Evolutionary conservation across 2,329 filamentous ascomycete species (phyloP).

Genomic region (Botrytis porri): DNA sequence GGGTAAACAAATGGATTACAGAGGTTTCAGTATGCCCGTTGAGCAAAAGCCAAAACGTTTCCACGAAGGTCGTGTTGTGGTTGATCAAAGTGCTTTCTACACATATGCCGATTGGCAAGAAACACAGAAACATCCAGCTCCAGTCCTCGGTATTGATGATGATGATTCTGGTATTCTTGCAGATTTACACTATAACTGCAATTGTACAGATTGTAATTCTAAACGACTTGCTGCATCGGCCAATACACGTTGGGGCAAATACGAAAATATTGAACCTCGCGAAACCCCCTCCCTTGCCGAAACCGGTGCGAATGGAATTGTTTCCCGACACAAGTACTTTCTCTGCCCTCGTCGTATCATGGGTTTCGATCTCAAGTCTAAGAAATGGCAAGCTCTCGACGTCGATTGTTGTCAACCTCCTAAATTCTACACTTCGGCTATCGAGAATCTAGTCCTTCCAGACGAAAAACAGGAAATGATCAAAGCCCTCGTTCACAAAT

Average conservation of each 20-base stretch:
- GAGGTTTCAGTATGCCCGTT: slow-evolving; percentile 28
- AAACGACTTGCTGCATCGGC: slow-evolving; percentile 26
- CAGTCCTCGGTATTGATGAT: slow-evolving; percentile 26
- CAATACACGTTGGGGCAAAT: slow-evolving; percentile 27
- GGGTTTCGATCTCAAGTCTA: slow-evolving; percentile 31
- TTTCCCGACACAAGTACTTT: slow-evolving; percentile 26
- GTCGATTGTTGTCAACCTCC: slow-evolving; percentile 27
- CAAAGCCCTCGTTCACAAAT: slow-evolving; percentile 30
- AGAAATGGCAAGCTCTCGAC: slow-evolving; percentile 29
- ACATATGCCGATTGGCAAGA: slow-evolving; percentile 30
- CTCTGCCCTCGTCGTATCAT: slow-evolving; percentile 28
- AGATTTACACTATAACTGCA: slow-evolving; percentile 28
- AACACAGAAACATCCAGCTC: slow-evolving; percentile 25
- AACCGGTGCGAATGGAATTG: slow-evolving; percentile 13
- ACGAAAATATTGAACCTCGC: slow-evolving; percentile 28
- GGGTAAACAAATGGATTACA: slow-evolving; percentile 31
- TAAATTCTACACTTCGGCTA: slow-evolving; percentile 26
- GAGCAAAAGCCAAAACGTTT: slow-evolving; percentile 29
- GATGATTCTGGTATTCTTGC: slow-evolving; percentile 27
- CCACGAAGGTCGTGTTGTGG: slow-evolving; percentile 27
- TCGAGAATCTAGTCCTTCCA: slow-evolving; percentile 28
- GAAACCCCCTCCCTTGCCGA: slow-evolving; percentile 22
- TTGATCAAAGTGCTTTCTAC: slow-evolving; percentile 28
- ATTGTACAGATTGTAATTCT: slow-evolving; percentile 24
- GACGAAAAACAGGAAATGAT: slow-evolving; percentile 28